Evolutionary conservation across 352 stramenopile species (phyloP), one percentile per base, ranked within the genome.

Genomic region (Pythium monospermum): DNA sequence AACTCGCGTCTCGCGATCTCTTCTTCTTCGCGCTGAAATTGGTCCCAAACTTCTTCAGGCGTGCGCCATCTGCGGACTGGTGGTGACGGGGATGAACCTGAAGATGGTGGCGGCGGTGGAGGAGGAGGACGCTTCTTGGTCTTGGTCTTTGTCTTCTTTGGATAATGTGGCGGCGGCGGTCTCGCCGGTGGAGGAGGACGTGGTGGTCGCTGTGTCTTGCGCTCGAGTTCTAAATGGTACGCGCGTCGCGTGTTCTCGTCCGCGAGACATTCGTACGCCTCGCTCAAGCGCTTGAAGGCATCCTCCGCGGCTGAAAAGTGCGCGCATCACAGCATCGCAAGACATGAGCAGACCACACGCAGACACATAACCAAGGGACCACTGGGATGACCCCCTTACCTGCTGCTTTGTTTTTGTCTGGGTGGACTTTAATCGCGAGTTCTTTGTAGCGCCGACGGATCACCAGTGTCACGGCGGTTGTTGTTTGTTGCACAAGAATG

Each of bases 281-380:
- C 63, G 41, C 77, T 85, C 26, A 93, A 50, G 6, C 77, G 77
- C 62, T 90, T 88, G 65, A 93, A 93, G 4, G 79, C 79, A 11
- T 78, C 71, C 28, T 84, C 82, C 0, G 82, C 82, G 35, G 64
- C 82, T 93, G 54, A 26, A 61, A 36, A 28, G n/a, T n/a, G n/a
- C n/a, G n/a, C n/a, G n/a, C n/a, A n/a, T n/a, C n/a, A n/a, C n/a
- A n/a, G n/a, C n/a, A n/a, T n/a, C n/a, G n/a, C n/a, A n/a, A n/a
- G n/a, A n/a, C n/a, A n/a, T n/a, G n/a, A n/a, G n/a, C n/a, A n/a
- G n/a, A n/a, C n/a, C 15, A 28, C 11, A 48, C 4, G 40, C 31
- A 18, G 36, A 39, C 38, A 36, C 0, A 32, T 23, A n/a, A n/a
- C n/a, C n/a, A n/a, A n/a, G n/a, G n/a, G n/a, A n/a, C n/a, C n/a